phyloP scores from a whole-genome alignment of 108 stramenopile species.

The Discostella stelligeroides region DNA sequence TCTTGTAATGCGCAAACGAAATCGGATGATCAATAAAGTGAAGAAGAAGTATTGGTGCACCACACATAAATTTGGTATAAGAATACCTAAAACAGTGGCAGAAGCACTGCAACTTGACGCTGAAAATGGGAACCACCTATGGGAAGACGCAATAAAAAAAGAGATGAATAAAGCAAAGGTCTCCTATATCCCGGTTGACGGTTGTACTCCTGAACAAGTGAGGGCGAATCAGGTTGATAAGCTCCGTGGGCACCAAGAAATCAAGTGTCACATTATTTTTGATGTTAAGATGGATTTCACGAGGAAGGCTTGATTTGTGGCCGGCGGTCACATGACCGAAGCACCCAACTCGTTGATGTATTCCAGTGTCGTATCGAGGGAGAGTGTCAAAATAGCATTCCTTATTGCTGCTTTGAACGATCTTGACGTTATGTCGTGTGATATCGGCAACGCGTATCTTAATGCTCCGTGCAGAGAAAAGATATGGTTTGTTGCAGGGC shows the following conservation, averaged over 20 bases:
- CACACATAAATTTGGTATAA: conserved; percentile 52
- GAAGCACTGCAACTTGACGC: conserved; percentile 16
- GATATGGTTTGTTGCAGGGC: conserved; percentile 32
- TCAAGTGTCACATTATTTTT: conserved; percentile 47
- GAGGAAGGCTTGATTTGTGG: conserved; percentile 44
- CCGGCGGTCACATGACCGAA: conserved; percentile 39
- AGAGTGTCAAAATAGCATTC: conserved; percentile 50
- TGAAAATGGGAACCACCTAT: conserved; percentile 3
- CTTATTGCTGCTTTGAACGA: conserved; percentile 52
- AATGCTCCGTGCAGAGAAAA: conserved; percentile 43
- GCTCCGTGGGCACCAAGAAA: conserved; percentile 4
- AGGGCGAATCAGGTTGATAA: not conserved
- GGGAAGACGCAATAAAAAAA: conserved; percentile 20
- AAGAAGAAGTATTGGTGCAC: conserved; percentile 28
- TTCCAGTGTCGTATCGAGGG: conserved; percentile 41
- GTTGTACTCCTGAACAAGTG: not conserved
- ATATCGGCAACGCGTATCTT: conserved; percentile 54
- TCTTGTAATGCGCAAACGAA: conserved; percentile 15
- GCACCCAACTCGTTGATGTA: conserved; percentile 13
- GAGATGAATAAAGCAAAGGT: conserved; percentile 27
- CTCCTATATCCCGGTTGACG: not conserved
- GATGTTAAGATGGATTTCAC: conserved; percentile 57
- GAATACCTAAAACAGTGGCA: conserved; percentile 25
- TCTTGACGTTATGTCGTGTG: conserved; percentile 45
- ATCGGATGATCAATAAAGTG: conserved; percentile 31